phyloP scores from a whole-genome alignment of 139 green algal species.

The Chlorella sp. region DNA sequence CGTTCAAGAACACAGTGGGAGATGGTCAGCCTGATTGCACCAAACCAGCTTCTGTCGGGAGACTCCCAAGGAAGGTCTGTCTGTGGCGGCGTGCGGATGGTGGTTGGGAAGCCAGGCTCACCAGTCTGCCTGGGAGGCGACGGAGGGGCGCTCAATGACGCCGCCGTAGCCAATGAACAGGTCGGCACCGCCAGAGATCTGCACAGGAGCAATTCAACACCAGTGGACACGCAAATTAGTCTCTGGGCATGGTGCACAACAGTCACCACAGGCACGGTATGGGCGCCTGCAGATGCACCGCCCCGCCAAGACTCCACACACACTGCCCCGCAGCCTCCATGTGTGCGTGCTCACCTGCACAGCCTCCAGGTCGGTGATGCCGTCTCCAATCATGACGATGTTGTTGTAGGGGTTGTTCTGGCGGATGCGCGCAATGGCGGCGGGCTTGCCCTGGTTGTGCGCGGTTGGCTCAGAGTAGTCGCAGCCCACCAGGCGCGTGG shows the following conservation, averaged over 20 bases:
- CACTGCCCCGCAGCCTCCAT: not conserved
- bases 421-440: constrained; percentile 44
- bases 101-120: no score
- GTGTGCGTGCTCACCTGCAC: constrained; percentile 3
- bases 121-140: constrained; percentile 55
- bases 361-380: constrained; percentile 6
- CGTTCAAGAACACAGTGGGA: no score
- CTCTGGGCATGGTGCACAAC: no score
- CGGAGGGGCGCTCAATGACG: constrained; percentile 40
- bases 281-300: no score
- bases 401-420: constrained; percentile 58
- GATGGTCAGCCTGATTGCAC: no score
- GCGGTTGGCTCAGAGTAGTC: constrained; percentile 52
- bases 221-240: no score
- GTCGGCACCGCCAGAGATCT: constrained; percentile 40
- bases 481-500: constrained; percentile 53
- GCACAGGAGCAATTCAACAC: no score
- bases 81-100: no score
- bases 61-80: no score
- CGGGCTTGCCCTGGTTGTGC: constrained; percentile 55
- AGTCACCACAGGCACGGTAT: no score
- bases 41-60: no score
- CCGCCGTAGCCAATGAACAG: constrained; percentile 59
- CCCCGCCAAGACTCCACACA: no score
- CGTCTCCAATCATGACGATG: constrained; percentile 55